phyloP scores from a whole-genome alignment of 768 basidiomycete genomes.

The Chlorophyllum brunneum region DNA sequence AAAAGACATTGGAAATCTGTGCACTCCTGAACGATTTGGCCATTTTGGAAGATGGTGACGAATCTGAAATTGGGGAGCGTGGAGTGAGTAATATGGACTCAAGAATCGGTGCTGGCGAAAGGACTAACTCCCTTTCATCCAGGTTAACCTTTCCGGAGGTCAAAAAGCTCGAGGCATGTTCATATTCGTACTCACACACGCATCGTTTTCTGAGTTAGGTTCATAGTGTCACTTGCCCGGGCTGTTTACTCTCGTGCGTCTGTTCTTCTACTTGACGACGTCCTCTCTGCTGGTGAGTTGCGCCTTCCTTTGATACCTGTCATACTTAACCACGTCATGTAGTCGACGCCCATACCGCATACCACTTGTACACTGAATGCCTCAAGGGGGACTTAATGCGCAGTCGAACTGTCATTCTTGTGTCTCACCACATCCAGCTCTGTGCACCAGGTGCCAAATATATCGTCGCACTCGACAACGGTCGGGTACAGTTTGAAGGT shows the following conservation, averaged over 20 bases:
- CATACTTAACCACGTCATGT: conserved; percentile 4
- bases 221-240: conserved; percentile 51
- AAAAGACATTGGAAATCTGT: conserved; percentile 72
- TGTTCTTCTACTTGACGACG: conserved; percentile 81
- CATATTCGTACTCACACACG: conserved; percentile 32
- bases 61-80: conserved; percentile 84
- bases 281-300: conserved; percentile 48
- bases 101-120: neutral
- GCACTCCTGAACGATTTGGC: conserved; percentile 72
- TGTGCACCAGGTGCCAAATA: conserved; percentile 78
- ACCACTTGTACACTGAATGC: conserved; percentile 82
- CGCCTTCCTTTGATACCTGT: neutral
- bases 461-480: conserved; percentile 81
- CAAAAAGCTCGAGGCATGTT: conserved; percentile 61
- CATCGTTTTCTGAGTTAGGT: conserved; percentile 27
- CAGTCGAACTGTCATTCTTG: conserved; percentile 83
- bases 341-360: conserved; percentile 92
- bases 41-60: conserved; percentile 85
- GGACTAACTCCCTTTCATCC: neutral
- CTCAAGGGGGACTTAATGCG: conserved; percentile 79
- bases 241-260: conserved; percentile 90
- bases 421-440: conserved; percentile 93
- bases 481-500: conserved; percentile 75
- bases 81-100: conserved; percentile 43
- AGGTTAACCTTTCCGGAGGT: conserved; percentile 55